phyloP scores from a whole-genome alignment of 768 basidiomycete species.

The Rhizopogon sp. region DNA sequence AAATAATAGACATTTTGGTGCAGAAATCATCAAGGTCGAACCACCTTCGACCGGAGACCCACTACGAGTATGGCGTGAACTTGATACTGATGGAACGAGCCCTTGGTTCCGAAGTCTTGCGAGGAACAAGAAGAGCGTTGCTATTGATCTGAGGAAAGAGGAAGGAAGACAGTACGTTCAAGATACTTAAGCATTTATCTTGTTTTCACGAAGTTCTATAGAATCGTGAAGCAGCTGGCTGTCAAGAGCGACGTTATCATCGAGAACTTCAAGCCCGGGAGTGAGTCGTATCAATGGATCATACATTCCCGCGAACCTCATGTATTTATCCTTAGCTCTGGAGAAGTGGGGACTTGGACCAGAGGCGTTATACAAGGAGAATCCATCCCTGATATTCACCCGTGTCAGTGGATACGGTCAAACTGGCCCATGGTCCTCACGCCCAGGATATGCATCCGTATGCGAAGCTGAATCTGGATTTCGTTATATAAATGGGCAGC shows the following conservation, averaged over 20 bases:
- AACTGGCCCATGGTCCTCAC: constrained; percentile 66
- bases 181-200: not conserved
- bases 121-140: constrained; percentile 71
- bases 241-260: constrained; percentile 60
- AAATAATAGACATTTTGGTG: constrained; percentile 55
- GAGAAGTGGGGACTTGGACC: constrained; percentile 69
- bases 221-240: constrained; percentile 57
- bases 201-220: constrained; percentile 18
- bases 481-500: constrained; percentile 66
- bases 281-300: constrained; percentile 31
- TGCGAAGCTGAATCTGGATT: constrained; percentile 76
- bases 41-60: constrained; percentile 61
- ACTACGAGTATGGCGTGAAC: constrained; percentile 64
- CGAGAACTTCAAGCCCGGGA: constrained; percentile 75
- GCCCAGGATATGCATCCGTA: constrained; percentile 70
- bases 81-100: constrained; percentile 65
- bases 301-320: not conserved
- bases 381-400: constrained; percentile 86
- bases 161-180: constrained; percentile 45
- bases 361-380: constrained; percentile 55
- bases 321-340: constrained; percentile 38
- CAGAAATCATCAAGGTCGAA: constrained; percentile 71
- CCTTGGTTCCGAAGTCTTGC: constrained; percentile 73
- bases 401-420: constrained; percentile 79
- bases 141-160: constrained; percentile 55